Conservation (phyloP, 2,329 filamentous ascomycete species). For the Venturia nashicola region DNA sequence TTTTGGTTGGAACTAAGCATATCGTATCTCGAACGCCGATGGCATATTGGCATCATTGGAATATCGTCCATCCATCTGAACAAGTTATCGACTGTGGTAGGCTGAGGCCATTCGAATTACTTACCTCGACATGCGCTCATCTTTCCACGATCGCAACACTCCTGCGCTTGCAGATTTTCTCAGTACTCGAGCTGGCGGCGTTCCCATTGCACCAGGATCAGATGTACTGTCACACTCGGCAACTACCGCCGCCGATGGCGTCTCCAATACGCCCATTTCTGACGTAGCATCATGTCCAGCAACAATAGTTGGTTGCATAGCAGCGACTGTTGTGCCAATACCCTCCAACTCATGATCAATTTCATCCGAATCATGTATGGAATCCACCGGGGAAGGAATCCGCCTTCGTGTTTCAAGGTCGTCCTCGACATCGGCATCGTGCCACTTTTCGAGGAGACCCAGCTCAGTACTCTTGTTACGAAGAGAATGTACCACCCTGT, state of each 20-base stretch:
- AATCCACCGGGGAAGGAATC: neutral
- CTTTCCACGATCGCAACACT: neutral
- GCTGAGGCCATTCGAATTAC: neutral
- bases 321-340: neutral
- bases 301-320: neutral
- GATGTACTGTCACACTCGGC: neutral
- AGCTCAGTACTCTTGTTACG: neutral
- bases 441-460: neutral
- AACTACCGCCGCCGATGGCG: neutral
- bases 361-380: neutral
- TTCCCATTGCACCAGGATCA: neutral
- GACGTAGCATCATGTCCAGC: neutral
- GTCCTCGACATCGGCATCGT: neutral
- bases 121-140: neutral
- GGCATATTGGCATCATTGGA: neutral
- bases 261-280: neutral
- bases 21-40: neutral
- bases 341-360: neutral
- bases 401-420: neutral
- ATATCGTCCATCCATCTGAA: neutral
- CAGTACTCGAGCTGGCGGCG: neutral
- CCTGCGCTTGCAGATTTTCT: neutral
- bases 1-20: neutral
- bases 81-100: neutral
- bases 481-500: neutral